Evolutionary conservation across 2,329 filamentous ascomycete genomes (phyloP), one percentile per base, ranked within the genome.

Genomic region (Cryphonectria japonica): DNA sequence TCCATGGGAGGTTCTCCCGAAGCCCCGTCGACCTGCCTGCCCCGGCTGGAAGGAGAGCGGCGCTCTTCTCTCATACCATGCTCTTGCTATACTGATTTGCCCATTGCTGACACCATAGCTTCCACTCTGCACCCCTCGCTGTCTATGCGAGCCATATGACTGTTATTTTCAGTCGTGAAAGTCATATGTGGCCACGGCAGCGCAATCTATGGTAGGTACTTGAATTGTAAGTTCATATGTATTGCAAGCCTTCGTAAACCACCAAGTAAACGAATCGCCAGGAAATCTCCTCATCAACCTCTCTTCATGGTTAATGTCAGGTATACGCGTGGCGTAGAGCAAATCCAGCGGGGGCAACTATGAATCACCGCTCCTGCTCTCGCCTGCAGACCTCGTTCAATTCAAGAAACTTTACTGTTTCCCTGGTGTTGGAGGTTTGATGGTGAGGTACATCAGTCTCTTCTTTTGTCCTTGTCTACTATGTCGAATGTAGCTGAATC

Each of bases 281-380:
- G 87, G 84, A 89, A 94, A 97, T 97, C 93, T 92, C 92, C 93
- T 91, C 90, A 89, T 91, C 87, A 88, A 91, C 89, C 92, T 86
- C 84, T 78, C 77, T 82, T 85, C 79, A 91, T 93, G 92, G 91
- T 89, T 92, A 59, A 87, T 89, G 89, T 89, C 63, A 93, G 94
- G 91, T 97, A 97, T 90, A 97, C 92, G 90, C 89, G 88, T 95
- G 89, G 94, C 94, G 93, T 87, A 97, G 86, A 97, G 82, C 77
- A 87, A 96, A 83, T 78, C 80, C 77, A 81, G 82, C 78, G 79
- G 78, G 77, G 76, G 76, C 65, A 72, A 79, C 46, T 70, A 29
- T 79, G 79, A 80, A 80, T 87, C 84, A 88, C 83, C 78, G 81
- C 76, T 84, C 82, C 82, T 81, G 82, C 82, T 87, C 92, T 94